These are phyloP conservation scores for Scytalidium sp. DNA, from an alignment of 2,329 filamentous ascomycete genomes.

Conservation along the genomic window DNA sequence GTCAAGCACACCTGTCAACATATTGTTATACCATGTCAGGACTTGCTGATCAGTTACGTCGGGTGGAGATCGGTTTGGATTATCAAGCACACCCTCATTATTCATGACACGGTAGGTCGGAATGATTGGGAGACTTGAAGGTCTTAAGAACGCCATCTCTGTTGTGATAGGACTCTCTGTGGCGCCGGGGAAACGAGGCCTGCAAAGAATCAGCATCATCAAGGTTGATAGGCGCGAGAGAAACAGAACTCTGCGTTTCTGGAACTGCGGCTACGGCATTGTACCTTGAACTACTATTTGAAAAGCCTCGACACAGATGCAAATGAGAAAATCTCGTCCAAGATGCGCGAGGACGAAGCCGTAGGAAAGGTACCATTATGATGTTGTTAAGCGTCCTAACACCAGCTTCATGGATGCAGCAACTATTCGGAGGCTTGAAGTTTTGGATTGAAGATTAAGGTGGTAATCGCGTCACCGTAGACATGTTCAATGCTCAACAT, in stretches of 20 bases:
- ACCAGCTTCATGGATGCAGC: no score
- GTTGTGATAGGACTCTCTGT: conserved; percentile 71
- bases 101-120: conserved; percentile 88
- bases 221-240: background rate
- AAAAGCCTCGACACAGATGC: no score
- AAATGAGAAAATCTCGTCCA: no score
- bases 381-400: no score
- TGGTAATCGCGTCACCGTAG: no score
- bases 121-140: conserved; percentile 32
- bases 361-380: no score
- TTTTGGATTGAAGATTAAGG: no score
- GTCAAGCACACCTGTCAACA: conserved; percentile 55
- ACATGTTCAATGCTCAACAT: no score
- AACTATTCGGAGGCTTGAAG: no score
- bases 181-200: conserved; percentile 83
- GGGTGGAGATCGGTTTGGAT: conserved; percentile 58
- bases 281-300: no score
- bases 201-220: conserved; percentile 33
- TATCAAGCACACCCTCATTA: conserved; percentile 77
- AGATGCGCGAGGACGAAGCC: no score
- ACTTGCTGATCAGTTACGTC: conserved; percentile 54
- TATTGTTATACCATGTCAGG: conserved; percentile 56
- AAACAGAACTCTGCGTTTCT: background rate
- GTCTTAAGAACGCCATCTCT: conserved; percentile 58
- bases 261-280: background rate